Evolutionary conservation across 805 yeast genomes (phyloP).

Genomic region (Lipomyces mesembrius): DNA sequence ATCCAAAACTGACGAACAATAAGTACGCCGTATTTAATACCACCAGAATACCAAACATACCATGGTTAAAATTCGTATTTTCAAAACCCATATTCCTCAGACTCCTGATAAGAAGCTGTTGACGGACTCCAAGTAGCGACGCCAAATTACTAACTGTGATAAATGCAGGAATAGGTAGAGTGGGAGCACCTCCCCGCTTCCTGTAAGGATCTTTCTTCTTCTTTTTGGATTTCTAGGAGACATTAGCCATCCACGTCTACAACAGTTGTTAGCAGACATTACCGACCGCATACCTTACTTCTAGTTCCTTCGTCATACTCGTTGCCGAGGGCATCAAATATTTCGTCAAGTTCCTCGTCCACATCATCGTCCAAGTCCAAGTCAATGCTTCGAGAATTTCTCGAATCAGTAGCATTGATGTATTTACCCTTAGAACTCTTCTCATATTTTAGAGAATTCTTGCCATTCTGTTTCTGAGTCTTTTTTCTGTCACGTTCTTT

Average conservation of each 20-base stretch:
- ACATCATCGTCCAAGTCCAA: neutral
- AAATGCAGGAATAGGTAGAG: conserved; percentile 43
- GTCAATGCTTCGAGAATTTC: neutral
- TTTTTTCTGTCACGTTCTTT: neutral
- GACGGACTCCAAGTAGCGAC: conserved; percentile 66
- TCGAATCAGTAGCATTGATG: neutral
- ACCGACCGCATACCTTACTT: neutral
- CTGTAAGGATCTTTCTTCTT: neutral
- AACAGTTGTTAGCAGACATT: neutral
- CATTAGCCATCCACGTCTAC: neutral
- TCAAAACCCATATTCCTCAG: conserved; percentile 76
- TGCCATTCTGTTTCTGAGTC: neutral
- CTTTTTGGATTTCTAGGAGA: conserved; percentile 1
- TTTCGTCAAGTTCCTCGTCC: neutral
- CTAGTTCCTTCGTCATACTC: neutral
- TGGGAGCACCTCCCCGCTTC: neutral
- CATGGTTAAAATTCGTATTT: conserved; percentile 56
- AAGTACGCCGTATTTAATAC: too few relatives aligned
- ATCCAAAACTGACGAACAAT: conserved; percentile 58
- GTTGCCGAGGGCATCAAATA: neutral
- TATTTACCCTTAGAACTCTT: neutral
- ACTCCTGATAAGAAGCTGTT: conserved; percentile 57
- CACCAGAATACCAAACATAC: conserved; percentile 52
- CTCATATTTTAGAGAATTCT: neutral
- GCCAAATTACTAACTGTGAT: conserved; percentile 81